These are phyloP conservation scores for Phialemoniopsis sp. DNA, from an alignment of 2,329 filamentous ascomycete species.

Conservation along the genomic window DNA sequence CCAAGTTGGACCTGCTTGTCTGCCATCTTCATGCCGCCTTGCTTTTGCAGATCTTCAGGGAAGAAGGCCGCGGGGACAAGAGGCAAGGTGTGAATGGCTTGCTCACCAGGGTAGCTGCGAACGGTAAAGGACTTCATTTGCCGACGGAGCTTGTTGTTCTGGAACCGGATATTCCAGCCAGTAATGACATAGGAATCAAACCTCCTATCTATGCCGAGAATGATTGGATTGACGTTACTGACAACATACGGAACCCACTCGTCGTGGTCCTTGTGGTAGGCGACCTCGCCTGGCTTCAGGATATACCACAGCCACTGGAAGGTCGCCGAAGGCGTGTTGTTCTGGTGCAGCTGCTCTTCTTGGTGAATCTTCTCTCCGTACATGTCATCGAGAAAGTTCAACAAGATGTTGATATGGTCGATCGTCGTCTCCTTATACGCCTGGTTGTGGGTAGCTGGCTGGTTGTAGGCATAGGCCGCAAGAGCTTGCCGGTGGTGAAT, in stretches of 20 bases:
- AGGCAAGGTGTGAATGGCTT: conserved; percentile 32
- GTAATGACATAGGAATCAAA: conserved; percentile 17
- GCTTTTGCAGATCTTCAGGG: conserved; percentile 24
- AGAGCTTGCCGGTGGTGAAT: conserved; percentile 41
- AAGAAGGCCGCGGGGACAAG: conserved; percentile 39
- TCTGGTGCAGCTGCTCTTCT: conserved; percentile 34
- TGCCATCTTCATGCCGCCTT: conserved; percentile 21
- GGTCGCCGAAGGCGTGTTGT: conserved; percentile 32
- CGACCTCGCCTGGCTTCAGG: conserved; percentile 37
- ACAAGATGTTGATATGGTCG: conserved; percentile 39
- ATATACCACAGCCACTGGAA: conserved; percentile 42
- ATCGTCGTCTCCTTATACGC: conserved; percentile 35
- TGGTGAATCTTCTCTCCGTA: conserved; percentile 28
- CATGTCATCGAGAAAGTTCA: conserved; percentile 34
- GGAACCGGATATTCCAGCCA: conserved; percentile 37
- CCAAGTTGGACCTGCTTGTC: conserved; percentile 34
- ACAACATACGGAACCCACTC: conserved; percentile 37
- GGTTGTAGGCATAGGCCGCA: conserved; percentile 31
- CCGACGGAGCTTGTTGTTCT: conserved; percentile 26
- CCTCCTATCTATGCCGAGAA: conserved; percentile 1
- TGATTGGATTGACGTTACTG: conserved; percentile 19
- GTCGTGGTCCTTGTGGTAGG: conserved; percentile 34
- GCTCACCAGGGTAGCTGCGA: conserved; percentile 35
- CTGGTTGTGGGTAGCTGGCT: conserved; percentile 32
- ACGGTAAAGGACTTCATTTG: conserved; percentile 30